phyloP scores from a whole-genome alignment of 2,329 filamentous ascomycete genomes.

The Penicillium sp. region DNA sequence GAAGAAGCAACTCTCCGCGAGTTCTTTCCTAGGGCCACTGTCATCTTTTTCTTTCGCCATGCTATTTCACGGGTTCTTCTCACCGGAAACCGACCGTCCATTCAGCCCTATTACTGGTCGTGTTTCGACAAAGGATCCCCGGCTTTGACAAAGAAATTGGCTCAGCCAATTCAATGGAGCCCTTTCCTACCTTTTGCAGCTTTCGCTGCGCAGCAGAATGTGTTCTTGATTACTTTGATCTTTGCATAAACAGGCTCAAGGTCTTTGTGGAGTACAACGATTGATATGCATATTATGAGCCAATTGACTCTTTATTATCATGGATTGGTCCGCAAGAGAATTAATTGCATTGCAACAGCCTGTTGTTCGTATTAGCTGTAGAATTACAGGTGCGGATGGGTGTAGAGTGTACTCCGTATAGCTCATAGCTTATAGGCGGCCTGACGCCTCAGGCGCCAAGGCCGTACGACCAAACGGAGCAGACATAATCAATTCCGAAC shows the following conservation, averaged over 20 bases:
- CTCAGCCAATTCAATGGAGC: constrained; percentile 8
- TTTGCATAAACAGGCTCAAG: constrained; percentile 20
- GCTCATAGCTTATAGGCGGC: no score
- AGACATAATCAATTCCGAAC: constrained; percentile 15
- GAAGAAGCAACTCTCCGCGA: constrained; percentile 23
- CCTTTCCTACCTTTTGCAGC: constrained; percentile 1
- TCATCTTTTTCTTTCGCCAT: constrained; percentile 1
- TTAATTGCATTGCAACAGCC: neutral
- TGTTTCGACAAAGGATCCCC: neutral
- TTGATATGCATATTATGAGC: constrained; percentile 19
- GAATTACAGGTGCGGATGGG: neutral
- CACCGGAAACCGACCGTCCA: neutral
- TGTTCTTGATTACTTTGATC: constrained; percentile 1
- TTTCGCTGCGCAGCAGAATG: constrained; percentile 9
- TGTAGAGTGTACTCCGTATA: no score
- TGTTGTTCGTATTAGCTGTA: neutral
- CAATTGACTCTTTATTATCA: neutral
- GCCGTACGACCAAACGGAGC: constrained; percentile 5
- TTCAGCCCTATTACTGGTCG: neutral
- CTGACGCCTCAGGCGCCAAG: constrained; percentile 29
- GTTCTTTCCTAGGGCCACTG: constrained; percentile 16
- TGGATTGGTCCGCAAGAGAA: neutral
- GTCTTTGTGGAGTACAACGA: constrained; percentile 17
- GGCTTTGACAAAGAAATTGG: neutral
- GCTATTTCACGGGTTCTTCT: neutral